Conservation (phyloP, 768 basidiomycete species). For the Gloeophyllum trabeum region DNA sequence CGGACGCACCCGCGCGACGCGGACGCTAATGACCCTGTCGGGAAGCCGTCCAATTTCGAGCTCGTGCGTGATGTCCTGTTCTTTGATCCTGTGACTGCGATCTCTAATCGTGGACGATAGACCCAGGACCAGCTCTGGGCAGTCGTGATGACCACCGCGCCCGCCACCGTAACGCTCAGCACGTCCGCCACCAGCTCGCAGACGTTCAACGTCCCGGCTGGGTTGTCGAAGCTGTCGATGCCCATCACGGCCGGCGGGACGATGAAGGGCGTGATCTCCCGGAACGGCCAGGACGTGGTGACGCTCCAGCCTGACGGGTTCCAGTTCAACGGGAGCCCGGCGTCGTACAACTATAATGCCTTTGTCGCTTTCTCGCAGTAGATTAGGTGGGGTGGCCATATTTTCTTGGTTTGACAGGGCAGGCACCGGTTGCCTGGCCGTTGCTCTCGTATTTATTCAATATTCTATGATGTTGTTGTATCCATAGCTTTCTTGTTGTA, state of each 20-base stretch:
- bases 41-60: slow-evolving; percentile 36
- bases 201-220: slow-evolving; percentile 28
- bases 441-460: too few species aligned
- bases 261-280: slow-evolving; percentile 44
- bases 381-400: too few species aligned
- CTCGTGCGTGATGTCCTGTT: slow-evolving; percentile 29
- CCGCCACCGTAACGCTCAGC: slow-evolving; percentile 41
- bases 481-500: too few species aligned
- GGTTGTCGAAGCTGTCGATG: slow-evolving; percentile 53
- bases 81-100: slow-evolving; percentile 8
- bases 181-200: slow-evolving; percentile 25
- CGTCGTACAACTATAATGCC: slow-evolving; percentile 51
- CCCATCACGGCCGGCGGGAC: slow-evolving; percentile 39
- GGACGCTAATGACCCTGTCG: slow-evolving; percentile 28
- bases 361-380: slow-evolving; percentile 28
- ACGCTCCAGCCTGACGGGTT: slow-evolving; percentile 36
- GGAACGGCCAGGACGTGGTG: slow-evolving; percentile 38
- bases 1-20: slow-evolving; percentile 52
- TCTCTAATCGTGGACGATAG: slow-evolving; percentile 5
- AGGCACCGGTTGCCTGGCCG: too few species aligned
- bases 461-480: too few species aligned
- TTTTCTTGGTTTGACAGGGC: too few species aligned
- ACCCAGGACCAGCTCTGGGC: slow-evolving; percentile 54
- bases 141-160: slow-evolving; percentile 43
- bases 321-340: slow-evolving; percentile 18